These are phyloP conservation scores for Fusarium poae DNA, from an alignment of 2,329 filamentous ascomycete genomes.

Conservation along the genomic window DNA sequence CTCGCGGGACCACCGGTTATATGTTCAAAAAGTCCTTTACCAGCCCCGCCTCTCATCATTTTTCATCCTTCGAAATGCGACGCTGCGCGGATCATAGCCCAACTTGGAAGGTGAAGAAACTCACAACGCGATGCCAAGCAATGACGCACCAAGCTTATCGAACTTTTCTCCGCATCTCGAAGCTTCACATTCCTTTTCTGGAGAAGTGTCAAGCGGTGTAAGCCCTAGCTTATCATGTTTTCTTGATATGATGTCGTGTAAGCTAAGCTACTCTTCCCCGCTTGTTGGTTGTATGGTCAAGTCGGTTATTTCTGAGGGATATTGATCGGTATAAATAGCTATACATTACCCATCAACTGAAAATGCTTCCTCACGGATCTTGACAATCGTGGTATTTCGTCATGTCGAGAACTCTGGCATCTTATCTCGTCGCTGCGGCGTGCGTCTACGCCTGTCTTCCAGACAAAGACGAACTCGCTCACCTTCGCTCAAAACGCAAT, in stretches of 20 bases:
- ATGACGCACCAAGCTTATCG: conserved; percentile 38
- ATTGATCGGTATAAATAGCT: conserved; percentile 14
- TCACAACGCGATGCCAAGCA: conserved; percentile 19
- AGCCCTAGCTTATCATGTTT: conserved; percentile 25
- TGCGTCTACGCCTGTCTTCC: conserved; percentile 36
- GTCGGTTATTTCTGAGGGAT: neutral
- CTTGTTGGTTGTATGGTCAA: conserved; percentile 8
- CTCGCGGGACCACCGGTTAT: conserved; percentile 8
- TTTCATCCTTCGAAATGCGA: conserved; percentile 2
- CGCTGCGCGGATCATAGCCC: conserved; percentile 16
- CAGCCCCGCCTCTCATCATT: conserved; percentile 7
- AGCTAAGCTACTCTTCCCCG: conserved; percentile 10
- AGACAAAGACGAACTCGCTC: conserved; percentile 28
- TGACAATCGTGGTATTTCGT: neutral
- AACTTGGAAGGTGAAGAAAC: conserved; percentile 31
- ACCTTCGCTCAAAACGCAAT: conserved; percentile 15
- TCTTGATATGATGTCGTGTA: neutral
- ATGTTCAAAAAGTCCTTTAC: neutral
- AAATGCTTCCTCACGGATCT: neutral
- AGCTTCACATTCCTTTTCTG: conserved; percentile 34
- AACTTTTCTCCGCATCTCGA: conserved; percentile 1
- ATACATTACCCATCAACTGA: accelerated
- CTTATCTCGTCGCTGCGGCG: conserved; percentile 28
- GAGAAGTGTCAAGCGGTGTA: conserved; percentile 26
- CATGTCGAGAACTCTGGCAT: conserved; percentile 28